phyloP scores from a whole-genome alignment of 2,329 filamentous ascomycete species.

The Colletotrichum liaoningense region DNA sequence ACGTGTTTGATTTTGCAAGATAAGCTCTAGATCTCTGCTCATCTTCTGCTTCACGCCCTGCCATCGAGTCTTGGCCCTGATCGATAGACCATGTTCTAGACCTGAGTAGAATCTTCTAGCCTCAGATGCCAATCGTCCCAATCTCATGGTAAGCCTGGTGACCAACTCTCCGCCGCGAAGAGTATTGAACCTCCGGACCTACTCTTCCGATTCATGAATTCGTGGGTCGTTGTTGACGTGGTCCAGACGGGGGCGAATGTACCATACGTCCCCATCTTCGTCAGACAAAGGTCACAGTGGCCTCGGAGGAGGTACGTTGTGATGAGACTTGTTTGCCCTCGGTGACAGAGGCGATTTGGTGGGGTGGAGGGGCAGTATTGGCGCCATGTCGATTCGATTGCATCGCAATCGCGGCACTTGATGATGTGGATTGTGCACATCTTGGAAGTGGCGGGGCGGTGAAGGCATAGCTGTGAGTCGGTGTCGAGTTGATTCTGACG shows the following conservation, averaged over 20 bases:
- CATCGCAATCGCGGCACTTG: background rate
- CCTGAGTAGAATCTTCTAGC: background rate
- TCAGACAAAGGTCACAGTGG: background rate
- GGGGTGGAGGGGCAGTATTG: background rate
- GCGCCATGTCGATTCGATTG: background rate
- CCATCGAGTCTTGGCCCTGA: background rate
- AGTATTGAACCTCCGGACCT: background rate
- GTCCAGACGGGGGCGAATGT: background rate
- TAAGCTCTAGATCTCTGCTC: background rate
- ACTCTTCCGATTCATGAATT: background rate
- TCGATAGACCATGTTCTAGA: background rate
- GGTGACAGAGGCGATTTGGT: background rate
- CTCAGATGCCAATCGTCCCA: background rate
- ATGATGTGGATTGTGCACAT: constrained; percentile 21
- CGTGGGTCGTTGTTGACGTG: background rate
- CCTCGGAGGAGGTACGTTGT: constrained; percentile 1
- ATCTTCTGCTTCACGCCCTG: background rate
- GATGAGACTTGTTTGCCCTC: background rate
- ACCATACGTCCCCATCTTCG: background rate
- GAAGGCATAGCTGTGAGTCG: background rate
- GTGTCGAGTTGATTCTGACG: background rate
- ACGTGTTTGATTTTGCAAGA: background rate
- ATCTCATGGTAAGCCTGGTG: background rate
- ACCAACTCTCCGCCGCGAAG: background rate
- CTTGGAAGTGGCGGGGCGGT: background rate